Evolutionary conservation across 2,329 filamentous ascomycete species (phyloP).

Genomic region (Seiridium unicorne): DNA sequence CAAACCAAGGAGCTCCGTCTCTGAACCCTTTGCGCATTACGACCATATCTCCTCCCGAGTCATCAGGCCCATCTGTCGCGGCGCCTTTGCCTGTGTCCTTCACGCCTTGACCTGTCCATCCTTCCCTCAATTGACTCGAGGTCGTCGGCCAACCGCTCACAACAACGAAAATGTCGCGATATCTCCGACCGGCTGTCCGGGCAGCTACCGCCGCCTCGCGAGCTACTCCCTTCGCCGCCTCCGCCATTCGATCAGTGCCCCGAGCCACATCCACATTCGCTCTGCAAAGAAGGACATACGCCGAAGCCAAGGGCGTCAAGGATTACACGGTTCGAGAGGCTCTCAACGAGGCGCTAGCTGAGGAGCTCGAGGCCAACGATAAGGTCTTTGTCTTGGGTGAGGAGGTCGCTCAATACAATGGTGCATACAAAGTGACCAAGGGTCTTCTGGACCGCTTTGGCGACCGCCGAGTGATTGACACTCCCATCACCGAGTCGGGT

Average conservation of each 20-base stretch:
- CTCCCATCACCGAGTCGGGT: conserved; percentile 95
- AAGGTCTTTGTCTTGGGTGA: conserved; percentile 97
- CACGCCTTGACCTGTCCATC: neutral
- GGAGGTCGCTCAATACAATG: conserved; percentile 99
- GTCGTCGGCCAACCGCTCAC: conserved; percentile 7
- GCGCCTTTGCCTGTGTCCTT: neutral
- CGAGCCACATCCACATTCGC: conserved; percentile 33
- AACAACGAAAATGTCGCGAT: conserved; percentile 42
- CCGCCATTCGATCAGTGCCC: conserved; percentile 33
- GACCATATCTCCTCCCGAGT: neutral
- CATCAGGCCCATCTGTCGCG: neutral
- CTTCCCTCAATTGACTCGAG: conserved; percentile 1
- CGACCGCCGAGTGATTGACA: conserved; percentile 96
- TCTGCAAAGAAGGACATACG: conserved; percentile 53
- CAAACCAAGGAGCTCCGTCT: conserved; percentile 1
- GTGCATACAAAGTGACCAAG: conserved; percentile 99
- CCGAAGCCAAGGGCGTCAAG: conserved; percentile 61
- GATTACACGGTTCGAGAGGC: conserved; percentile 97
- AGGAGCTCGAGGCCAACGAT: conserved; percentile 90
- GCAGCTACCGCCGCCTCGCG: conserved; percentile 43
- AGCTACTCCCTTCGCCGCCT: conserved; percentile 30
- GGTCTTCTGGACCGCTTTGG: conserved; percentile 95
- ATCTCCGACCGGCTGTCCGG: conserved; percentile 49
- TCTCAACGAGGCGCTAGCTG: conserved; percentile 94
- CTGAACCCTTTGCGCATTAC: neutral